Conservation (phyloP, 2,329 filamentous ascomycete genomes). For the Coleophoma crateriformis region DNA sequence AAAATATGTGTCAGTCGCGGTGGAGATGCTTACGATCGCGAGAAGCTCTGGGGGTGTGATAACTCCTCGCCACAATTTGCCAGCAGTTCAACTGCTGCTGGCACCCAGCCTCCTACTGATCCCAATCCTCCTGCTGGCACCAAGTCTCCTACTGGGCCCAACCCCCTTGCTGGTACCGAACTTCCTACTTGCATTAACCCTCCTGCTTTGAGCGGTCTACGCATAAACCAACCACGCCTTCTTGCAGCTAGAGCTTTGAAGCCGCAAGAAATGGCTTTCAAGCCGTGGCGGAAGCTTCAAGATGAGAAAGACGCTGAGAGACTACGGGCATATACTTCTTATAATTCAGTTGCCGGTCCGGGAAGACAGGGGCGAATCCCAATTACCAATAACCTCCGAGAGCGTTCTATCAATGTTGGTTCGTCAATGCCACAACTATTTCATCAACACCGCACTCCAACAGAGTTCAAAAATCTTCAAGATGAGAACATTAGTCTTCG, state of each 20-base stretch:
- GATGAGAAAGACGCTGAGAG: slow-evolving; percentile 10
- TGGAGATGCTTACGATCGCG: not conserved
- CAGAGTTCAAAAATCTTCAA: slow-evolving; percentile 12
- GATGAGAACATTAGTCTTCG: slow-evolving; percentile 16
- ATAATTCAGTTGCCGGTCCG: too few species aligned
- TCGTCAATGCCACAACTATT: slow-evolving; percentile 15
- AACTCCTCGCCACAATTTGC: not conserved
- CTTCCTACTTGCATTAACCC: too few species aligned
- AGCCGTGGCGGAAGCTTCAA: slow-evolving; percentile 13
- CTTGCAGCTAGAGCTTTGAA: slow-evolving; percentile 8
- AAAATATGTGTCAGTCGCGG: not conserved
- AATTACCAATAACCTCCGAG: slow-evolving; percentile 6
- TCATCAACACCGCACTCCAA: slow-evolving; percentile 15
- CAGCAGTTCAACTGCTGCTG: not conserved
- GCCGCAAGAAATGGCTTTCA: slow-evolving; percentile 7
- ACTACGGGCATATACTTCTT: slow-evolving; percentile 1
- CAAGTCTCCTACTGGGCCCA: not conserved
- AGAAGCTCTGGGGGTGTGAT: not conserved
- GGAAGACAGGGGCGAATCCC: too few species aligned
- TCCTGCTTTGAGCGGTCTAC: not conserved
- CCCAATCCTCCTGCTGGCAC: too few species aligned
- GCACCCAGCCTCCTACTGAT: not conserved
- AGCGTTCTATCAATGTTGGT: slow-evolving; percentile 10
- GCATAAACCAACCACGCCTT: not conserved
- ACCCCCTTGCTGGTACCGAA: too few species aligned